Conservation (phyloP, 352 stramenopile genomes). For the Blastocystis sp. region DNA sequence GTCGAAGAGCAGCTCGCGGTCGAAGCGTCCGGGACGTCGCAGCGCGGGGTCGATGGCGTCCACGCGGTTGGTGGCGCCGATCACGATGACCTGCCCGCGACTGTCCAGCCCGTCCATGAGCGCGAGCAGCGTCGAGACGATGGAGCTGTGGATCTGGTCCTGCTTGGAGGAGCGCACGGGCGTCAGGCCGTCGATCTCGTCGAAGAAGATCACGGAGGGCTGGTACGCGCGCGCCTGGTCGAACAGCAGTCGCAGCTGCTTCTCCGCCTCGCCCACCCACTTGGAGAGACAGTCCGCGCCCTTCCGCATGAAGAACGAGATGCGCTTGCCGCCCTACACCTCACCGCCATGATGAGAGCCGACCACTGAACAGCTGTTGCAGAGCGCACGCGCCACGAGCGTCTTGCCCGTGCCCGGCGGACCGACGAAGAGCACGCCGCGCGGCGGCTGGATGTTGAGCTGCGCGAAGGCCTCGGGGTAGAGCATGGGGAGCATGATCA, state of each 20-base stretch:
- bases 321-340: constrained; percentile 78
- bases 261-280: constrained; percentile 89
- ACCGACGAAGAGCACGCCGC: constrained; percentile 86
- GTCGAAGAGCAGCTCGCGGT: constrained; percentile 87
- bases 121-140: constrained; percentile 88
- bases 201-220: constrained; percentile 92
- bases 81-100: constrained; percentile 88
- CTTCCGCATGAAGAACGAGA: constrained; percentile 92
- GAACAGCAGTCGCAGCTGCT: constrained; percentile 87
- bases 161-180: constrained; percentile 88
- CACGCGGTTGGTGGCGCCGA: constrained; percentile 95
- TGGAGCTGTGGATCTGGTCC: constrained; percentile 89
- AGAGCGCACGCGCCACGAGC: constrained; percentile 84
- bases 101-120: constrained; percentile 86
- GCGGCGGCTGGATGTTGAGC: constrained; percentile 84
- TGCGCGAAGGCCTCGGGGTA: constrained; percentile 90
- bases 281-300: constrained; percentile 87
- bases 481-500: constrained; percentile 88
- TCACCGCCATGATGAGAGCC: not conserved
- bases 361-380: constrained; percentile 83
- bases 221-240: constrained; percentile 83
- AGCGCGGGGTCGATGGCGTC: constrained; percentile 92
- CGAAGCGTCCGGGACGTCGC: constrained; percentile 88
- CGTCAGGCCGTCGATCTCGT: constrained; percentile 89
- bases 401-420: constrained; percentile 88